A percentile compares a stretch with the other conserved stretches of the same genome.
phyloP scores from a whole-genome alignment of 2,329 filamentous ascomycete genomes.

The Arthrobotrys iridis region DNA sequence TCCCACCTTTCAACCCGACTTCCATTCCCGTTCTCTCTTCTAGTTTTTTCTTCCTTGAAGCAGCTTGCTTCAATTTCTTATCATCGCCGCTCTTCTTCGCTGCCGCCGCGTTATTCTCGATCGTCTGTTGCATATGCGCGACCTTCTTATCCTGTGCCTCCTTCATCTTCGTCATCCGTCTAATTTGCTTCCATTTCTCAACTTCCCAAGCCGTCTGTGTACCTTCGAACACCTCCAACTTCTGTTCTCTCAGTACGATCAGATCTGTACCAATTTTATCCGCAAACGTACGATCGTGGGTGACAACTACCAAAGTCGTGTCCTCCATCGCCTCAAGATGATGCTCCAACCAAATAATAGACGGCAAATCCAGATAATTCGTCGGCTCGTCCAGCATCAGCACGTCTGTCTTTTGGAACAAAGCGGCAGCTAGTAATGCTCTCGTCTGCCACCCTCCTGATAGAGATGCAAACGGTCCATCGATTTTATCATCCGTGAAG shows the following conservation, averaged over 20 bases:
- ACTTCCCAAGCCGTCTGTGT: slow-evolving; percentile 77
- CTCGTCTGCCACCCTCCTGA: slow-evolving; percentile 83
- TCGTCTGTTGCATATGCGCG: slow-evolving; percentile 81
- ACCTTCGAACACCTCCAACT: slow-evolving; percentile 77
- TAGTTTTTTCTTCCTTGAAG: slow-evolving; percentile 83
- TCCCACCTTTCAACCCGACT: slow-evolving; percentile 74
- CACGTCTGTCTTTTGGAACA: slow-evolving; percentile 79
- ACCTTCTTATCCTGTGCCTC: slow-evolving; percentile 83
- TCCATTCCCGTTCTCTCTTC: slow-evolving; percentile 83
- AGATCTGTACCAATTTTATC: slow-evolving; percentile 79
- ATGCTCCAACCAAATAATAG: slow-evolving; percentile 84
- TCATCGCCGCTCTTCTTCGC: slow-evolving; percentile 82
- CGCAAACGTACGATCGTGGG: slow-evolving; percentile 84
- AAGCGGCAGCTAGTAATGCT: slow-evolving; percentile 71
- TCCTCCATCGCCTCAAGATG: slow-evolving; percentile 72
- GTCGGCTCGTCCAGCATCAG: slow-evolving; percentile 87
- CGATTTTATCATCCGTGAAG: slow-evolving; percentile 72
- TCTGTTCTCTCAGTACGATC: slow-evolving; percentile 77
- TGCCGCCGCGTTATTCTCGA: slow-evolving; percentile 76
- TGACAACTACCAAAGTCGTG: slow-evolving; percentile 77
- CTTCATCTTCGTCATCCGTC: slow-evolving; percentile 77
- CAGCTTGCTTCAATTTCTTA: slow-evolving; percentile 86
- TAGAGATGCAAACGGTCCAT: slow-evolving; percentile 71
- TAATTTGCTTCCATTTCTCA: slow-evolving; percentile 73
- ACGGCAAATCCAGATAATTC: slow-evolving; percentile 83